Conservation (phyloP, 2,329 filamentous ascomycete species). For the Calonectria hongkongensis region DNA sequence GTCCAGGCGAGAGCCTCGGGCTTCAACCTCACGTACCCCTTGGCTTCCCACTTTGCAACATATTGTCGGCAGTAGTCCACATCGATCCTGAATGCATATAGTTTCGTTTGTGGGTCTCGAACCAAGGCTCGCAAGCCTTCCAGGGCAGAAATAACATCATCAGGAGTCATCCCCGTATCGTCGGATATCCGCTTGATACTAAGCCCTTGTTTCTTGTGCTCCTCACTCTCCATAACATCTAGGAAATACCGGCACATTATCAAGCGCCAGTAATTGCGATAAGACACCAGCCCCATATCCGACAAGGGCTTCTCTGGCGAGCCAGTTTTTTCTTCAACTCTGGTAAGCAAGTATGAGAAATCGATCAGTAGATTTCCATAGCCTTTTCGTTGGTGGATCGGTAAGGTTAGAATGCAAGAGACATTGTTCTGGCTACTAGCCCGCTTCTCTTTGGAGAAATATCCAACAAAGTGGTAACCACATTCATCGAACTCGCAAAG, state of each 20-base stretch:
- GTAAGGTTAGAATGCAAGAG: slow-evolving; percentile 95
- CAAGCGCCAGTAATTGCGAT: slow-evolving; percentile 97
- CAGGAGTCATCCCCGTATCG: slow-evolving; percentile 94
- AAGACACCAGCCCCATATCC: slow-evolving; percentile 98
- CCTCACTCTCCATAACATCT: slow-evolving; percentile 60
- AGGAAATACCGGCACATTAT: slow-evolving; percentile 90
- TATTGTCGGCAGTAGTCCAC: slow-evolving; percentile 90
- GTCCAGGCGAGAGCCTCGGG: slow-evolving; percentile 92
- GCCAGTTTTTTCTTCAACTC: slow-evolving; percentile 93
- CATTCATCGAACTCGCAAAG: slow-evolving; percentile 94
- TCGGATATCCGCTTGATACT: slow-evolving; percentile 84
- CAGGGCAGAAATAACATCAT: slow-evolving; percentile 95
- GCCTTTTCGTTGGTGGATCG: slow-evolving; percentile 97
- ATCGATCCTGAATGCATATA: slow-evolving; percentile 93
- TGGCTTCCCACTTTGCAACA: slow-evolving; percentile 90
- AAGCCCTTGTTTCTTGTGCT: slow-evolving; percentile 67
- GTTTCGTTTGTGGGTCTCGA: slow-evolving; percentile 89
- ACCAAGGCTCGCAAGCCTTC: slow-evolving; percentile 93
- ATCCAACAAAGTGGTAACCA: slow-evolving; percentile 98
- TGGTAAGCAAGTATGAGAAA: slow-evolving; percentile 96
- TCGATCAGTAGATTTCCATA: slow-evolving; percentile 98
- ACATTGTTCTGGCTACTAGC: slow-evolving; percentile 97
- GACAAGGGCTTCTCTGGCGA: slow-evolving; percentile 98
- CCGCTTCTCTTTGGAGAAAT: slow-evolving; percentile 99
- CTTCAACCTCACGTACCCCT: slow-evolving; percentile 90